Conservation (phyloP, 305 asterid species). For the Fraxinus sp. region DNA sequence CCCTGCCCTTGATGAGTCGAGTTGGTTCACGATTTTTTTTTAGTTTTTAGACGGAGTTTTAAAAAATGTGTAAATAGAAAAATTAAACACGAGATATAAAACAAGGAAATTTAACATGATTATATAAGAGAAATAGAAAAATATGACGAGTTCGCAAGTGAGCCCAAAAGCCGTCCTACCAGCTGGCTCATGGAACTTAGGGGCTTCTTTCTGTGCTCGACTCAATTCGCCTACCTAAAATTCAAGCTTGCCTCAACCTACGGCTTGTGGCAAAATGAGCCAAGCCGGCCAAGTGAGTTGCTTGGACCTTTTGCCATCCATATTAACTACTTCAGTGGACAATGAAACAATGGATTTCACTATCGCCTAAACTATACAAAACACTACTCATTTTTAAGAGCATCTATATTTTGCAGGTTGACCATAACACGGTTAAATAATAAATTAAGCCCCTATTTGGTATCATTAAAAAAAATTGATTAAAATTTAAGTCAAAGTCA, state of each 20-base stretch:
- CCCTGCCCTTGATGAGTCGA: not conserved
- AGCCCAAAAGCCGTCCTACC: not conserved
- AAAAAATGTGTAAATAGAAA: not conserved
- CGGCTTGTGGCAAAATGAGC: not conserved
- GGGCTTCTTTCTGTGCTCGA: not conserved
- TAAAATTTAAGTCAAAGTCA: too few relatives aligned
- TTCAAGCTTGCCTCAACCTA: not conserved
- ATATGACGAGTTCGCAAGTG: not conserved
- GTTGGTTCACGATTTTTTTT: not conserved
- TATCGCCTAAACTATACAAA: not conserved
- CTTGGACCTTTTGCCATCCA: not conserved
- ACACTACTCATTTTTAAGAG: not conserved
- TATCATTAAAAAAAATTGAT: not conserved
- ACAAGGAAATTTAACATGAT: not conserved
- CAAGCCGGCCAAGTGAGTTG: not conserved
- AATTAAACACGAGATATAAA: not conserved
- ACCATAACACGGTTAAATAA: not conserved
- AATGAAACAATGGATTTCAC: not conserved
- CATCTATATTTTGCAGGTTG: not conserved
- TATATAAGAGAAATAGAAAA: not conserved
- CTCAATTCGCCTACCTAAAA: not conserved
- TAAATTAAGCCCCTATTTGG: not conserved
- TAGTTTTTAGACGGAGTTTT: not conserved
- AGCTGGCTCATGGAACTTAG: not conserved
- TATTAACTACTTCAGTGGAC: too few relatives aligned